phyloP scores from a whole-genome alignment of 768 basidiomycete genomes.

The Xanthoconium purpureum region DNA sequence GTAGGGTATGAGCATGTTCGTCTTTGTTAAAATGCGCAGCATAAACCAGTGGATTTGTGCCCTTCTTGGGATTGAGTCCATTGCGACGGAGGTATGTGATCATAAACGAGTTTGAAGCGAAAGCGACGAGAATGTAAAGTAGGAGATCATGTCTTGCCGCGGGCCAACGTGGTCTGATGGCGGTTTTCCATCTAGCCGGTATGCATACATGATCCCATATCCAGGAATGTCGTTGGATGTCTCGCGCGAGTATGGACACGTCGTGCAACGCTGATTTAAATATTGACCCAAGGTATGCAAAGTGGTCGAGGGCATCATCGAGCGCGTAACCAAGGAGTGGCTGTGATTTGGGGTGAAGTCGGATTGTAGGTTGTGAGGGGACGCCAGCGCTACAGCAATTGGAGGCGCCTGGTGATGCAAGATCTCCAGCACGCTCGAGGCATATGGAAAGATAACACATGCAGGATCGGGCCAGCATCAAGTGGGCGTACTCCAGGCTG shows the following conservation, averaged over 20 bases:
- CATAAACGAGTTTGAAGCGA: neutral
- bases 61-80: neutral
- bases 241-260: neutral
- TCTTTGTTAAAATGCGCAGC: slow-evolving; percentile 1
- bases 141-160: neutral
- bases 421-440: neutral
- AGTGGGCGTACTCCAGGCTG: neutral
- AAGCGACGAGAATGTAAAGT: slow-evolving; percentile 1
- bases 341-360: neutral
- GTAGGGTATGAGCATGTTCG: neutral
- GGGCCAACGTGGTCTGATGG: neutral
- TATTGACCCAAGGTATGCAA: neutral
- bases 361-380: neutral
- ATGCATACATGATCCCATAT: neutral
- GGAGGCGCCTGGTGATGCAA: neutral
- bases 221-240: neutral
- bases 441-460: slow-evolving; percentile 6
- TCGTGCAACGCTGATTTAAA: neutral
- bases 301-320: neutral
- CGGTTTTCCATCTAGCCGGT: neutral
- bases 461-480: neutral
- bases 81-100: neutral
- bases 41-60: slow-evolving; percentile 5
- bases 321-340: slow-evolving; percentile 1
- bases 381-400: neutral